Percentiles rank a stretch among this genome's conserved stretches.
Evolutionary conservation across 805 yeast genomes (phyloP).

Genomic region (Teunomyces gatunensis): DNA sequence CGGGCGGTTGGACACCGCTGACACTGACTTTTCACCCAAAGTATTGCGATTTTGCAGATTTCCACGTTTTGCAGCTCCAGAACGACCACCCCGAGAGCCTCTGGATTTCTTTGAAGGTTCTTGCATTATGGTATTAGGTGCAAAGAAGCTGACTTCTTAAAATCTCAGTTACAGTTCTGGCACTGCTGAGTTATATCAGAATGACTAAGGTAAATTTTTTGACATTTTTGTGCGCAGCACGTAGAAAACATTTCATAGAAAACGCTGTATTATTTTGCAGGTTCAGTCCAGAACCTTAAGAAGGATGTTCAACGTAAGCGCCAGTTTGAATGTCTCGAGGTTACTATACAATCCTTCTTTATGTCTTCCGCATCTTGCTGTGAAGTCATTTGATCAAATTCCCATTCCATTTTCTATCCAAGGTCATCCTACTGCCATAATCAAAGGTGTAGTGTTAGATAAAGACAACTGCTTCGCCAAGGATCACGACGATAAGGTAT

Average conservation of each 20-base stretch:
- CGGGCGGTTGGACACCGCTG: conserved; percentile 11
- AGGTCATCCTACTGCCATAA: conserved; percentile 26
- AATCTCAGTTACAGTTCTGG: not conserved
- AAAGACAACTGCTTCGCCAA: conserved; percentile 94
- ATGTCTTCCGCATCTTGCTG: conserved; percentile 61
- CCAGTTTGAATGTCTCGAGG: conserved; percentile 65
- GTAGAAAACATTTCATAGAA: not conserved
- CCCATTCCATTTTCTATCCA: conserved; percentile 51
- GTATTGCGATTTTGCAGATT: conserved; percentile 4
- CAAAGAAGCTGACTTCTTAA: not conserved
- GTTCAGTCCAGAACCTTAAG: not conserved
- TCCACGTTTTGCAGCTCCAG: not conserved
- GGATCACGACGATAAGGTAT: conserved; percentile 75
- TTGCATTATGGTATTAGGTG: not conserved
- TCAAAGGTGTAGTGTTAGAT: conserved; percentile 81
- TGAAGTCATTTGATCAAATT: conserved; percentile 57
- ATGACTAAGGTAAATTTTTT: not conserved
- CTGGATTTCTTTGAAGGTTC: not conserved
- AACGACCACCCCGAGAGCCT: conserved; percentile 3
- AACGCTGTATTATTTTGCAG: not conserved
- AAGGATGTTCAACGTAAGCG: conserved; percentile 63
- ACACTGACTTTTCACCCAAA: conserved; percentile 4
- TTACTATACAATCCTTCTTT: conserved; percentile 62
- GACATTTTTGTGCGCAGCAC: conserved; percentile 1
- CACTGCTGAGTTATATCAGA: not conserved